These are phyloP conservation scores for Psilocybe subaeruginosa DNA, from an alignment of 768 basidiomycete genomes.

Conservation along the genomic window DNA sequence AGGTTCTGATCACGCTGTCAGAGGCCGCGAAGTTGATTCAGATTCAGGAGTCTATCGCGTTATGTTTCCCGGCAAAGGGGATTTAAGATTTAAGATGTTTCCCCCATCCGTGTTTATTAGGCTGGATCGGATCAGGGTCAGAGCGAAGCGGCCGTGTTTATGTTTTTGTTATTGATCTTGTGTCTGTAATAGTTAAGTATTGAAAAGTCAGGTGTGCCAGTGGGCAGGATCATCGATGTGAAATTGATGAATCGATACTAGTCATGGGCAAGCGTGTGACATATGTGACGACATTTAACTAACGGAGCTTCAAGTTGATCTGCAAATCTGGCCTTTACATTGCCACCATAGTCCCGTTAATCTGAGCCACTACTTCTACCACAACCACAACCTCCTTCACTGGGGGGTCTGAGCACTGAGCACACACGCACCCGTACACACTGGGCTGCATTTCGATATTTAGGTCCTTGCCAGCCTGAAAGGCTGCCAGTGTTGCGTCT, in stretches of 20 bases:
- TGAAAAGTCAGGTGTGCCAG: neutral
- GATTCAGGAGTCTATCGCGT: neutral
- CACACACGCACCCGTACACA: neutral
- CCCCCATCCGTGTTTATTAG: conserved; percentile 21
- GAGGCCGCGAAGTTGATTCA: neutral
- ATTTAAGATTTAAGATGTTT: conserved; percentile 16
- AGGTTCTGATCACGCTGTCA: conserved; percentile 45
- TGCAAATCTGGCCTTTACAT: conserved; percentile 20
- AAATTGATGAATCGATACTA: conserved; percentile 18
- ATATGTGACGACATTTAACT: conserved; percentile 22
- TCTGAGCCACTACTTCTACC: conserved; percentile 15
- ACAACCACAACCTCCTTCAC: conserved; percentile 17
- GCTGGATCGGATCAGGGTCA: conserved; percentile 12
- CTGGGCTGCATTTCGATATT: conserved; percentile 15
- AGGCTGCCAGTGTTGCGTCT: neutral
- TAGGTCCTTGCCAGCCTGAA: conserved; percentile 3
- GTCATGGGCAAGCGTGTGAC: conserved; percentile 17
- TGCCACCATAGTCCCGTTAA: conserved; percentile 13
- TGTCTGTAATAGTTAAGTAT: neutral
- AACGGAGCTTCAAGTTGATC: conserved; percentile 18
- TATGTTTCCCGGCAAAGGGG: neutral
- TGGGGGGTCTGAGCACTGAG: neutral
- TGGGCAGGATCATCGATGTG: conserved; percentile 12
- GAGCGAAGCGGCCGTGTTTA: conserved; percentile 2
- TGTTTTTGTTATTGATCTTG: neutral